A percentile compares a stretch with the other conserved stretches of the same genome.
Evolutionary conservation across 768 basidiomycete species (phyloP).

Genomic region (Ramaria sp.): DNA sequence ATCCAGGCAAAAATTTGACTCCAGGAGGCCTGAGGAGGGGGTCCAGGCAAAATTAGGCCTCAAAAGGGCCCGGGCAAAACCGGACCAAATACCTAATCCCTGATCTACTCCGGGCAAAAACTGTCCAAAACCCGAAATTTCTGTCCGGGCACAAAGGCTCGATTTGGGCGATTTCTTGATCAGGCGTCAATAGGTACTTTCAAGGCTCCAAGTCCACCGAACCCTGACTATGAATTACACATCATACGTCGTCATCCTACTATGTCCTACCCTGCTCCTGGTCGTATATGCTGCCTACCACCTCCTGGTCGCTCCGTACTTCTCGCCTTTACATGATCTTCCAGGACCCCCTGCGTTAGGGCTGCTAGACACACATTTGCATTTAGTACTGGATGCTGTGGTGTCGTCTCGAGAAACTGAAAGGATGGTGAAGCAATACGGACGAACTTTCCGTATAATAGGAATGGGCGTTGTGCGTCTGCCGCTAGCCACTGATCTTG

Average conservation of each 20-base stretch:
- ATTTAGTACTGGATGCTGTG: conserved; percentile 30
- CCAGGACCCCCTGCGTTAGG: conserved; percentile 48
- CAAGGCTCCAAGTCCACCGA: background rate
- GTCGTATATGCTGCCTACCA: conserved; percentile 1
- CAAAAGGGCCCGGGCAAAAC: no score
- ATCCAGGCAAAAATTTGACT: no score
- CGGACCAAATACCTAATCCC: no score
- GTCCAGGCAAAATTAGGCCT: no score
- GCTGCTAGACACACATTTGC: conserved; percentile 45
- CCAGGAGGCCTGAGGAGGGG: no score
- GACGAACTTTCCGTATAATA: conserved; percentile 57
- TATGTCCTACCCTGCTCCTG: background rate
- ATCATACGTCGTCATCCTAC: background rate
- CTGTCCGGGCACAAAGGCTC: no score
- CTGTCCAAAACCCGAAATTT: no score
- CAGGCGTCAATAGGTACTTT: no score
- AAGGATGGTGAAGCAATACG: conserved; percentile 44
- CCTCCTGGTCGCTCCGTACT: background rate
- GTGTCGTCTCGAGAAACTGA: conserved; percentile 19
- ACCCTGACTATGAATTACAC: background rate
- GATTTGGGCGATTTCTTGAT: no score
- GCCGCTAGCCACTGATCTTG: background rate
- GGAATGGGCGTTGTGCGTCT: conserved; percentile 59
- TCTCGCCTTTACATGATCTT: conserved; percentile 36
- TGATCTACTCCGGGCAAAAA: no score